phyloP scores from a whole-genome alignment of 768 basidiomycete genomes.

The Naganishia antarctica region DNA sequence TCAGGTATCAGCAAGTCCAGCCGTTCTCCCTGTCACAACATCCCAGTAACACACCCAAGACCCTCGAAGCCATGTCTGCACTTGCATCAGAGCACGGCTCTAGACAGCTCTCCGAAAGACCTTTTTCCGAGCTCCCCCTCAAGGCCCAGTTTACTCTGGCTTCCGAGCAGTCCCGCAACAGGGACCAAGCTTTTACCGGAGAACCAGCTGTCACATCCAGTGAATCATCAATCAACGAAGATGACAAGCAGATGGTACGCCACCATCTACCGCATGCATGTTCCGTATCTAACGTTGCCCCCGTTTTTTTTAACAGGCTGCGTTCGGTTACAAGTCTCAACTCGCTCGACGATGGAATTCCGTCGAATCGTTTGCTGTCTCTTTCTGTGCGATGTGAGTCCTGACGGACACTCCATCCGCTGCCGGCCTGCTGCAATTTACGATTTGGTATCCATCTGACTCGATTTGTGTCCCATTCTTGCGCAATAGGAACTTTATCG shows the following conservation, averaged over 20 bases:
- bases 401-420: background rate
- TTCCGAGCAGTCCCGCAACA: too few relatives aligned
- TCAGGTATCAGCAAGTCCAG: too few relatives aligned
- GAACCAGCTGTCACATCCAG: background rate
- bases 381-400: conserved; percentile 29
- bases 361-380: conserved; percentile 27
- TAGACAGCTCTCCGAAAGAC: too few relatives aligned
- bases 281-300: background rate
- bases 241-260: conserved; percentile 16
- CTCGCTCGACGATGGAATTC: conserved; percentile 28
- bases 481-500: conserved; percentile 29
- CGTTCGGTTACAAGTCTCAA: conserved; percentile 29
- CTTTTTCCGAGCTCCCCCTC: too few relatives aligned
- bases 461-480: background rate
- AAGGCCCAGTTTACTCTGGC: too few relatives aligned
- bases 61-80: too few relatives aligned
- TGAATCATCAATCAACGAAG: conserved; percentile 6
- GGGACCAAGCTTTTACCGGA: too few relatives aligned
- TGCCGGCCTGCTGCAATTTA: too few relatives aligned
- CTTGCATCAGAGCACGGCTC: too few relatives aligned
- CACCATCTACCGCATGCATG: background rate
- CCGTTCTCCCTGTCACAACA: too few relatives aligned
- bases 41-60: too few relatives aligned
- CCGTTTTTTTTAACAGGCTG: background rate
- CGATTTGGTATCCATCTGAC: background rate